These are phyloP conservation scores for Ophiostoma piceae DNA, from an alignment of 2,329 filamentous ascomycete species.

Conservation along the genomic window DNA sequence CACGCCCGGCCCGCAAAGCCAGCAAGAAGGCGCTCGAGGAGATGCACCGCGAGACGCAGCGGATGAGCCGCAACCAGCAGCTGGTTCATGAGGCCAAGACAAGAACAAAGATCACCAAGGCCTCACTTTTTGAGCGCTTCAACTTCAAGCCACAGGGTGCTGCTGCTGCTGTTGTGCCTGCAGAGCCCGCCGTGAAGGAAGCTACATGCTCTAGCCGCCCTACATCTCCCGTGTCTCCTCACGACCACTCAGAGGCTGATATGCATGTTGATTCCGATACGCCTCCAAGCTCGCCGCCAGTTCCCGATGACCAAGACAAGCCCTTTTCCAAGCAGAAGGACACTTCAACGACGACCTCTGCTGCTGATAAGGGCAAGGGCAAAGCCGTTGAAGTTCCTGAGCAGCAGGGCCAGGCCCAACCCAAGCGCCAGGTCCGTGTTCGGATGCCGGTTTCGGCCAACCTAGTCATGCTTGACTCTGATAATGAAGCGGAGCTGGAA, in stretches of 20 bases:
- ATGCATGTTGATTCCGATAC: conserved; percentile 37
- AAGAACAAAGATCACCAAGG: conserved; percentile 83
- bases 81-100: conserved; percentile 84
- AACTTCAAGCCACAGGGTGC: conserved; percentile 55
- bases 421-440: conserved; percentile 48
- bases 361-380: conserved; percentile 55
- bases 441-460: conserved; percentile 40
- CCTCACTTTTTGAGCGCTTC: conserved; percentile 77
- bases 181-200: conserved; percentile 30
- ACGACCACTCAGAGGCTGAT: conserved; percentile 47
- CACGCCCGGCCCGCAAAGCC: conserved; percentile 65
- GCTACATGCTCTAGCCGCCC: conserved; percentile 53
- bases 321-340: not conserved
- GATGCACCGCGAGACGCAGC: conserved; percentile 91
- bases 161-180: not conserved
- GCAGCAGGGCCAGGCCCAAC: conserved; percentile 30
- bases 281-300: conserved; percentile 65
- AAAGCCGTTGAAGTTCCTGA: conserved; percentile 38
- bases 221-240: conserved; percentile 45
- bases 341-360: not conserved
- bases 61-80: conserved; percentile 84
- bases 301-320: conserved; percentile 14
- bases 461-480: conserved; percentile 38
- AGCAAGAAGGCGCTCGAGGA: conserved; percentile 94
- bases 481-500: conserved; percentile 55